Evolutionary conservation across 805 yeast genomes (phyloP), one percentile per base, ranked within the genome.

Genomic region (Kodamaea nitidulidarum): DNA sequence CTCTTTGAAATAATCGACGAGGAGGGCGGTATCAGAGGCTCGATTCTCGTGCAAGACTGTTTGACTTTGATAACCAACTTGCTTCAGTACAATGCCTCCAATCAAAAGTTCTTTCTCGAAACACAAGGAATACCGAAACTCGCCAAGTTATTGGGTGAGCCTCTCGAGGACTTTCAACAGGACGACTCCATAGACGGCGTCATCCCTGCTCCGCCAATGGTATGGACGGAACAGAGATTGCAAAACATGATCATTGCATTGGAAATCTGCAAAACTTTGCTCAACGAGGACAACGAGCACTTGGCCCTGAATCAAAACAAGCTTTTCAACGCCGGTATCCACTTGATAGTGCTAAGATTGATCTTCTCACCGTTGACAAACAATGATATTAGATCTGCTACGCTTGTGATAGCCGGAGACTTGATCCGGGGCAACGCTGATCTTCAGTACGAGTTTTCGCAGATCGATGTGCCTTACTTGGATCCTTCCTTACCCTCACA

Each of bases 11-110:
- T 93, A 10, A 80, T 91, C 16, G 80, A 78, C 11, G 84, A 80
- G 46, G 97, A 90, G 59, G 96, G 96, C 22, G 95, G 95, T 3
- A 72, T 88, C 11, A 73, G 88, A 38, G 97, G 95, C 7, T 87
- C 93, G 14, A 72, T 88, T 24, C 79, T 88, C n/a, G 95, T 90
- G 7, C 93, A 86, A 55, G 98, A 93, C 60, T 86, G 95, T 58
- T 65, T 95, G 39, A 76, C 88, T 0, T 63, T 93, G 33, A 67
- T 91, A 6, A 72, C 82, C 12, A 84, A 82, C 51, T 68, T 93
- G 31, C 61, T 93, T 35, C 78, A 78, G 46, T 88, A 81, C 60
- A 93, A 91, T 55, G 82, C 91, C 1, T 81, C 95, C 2, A 95
- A 93, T 59, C 99, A 93, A 57, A 85, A 83, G 43, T 72, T 81